phyloP scores from a whole-genome alignment of 2,329 filamentous ascomycete species.

The Periconia macrospinosa region DNA sequence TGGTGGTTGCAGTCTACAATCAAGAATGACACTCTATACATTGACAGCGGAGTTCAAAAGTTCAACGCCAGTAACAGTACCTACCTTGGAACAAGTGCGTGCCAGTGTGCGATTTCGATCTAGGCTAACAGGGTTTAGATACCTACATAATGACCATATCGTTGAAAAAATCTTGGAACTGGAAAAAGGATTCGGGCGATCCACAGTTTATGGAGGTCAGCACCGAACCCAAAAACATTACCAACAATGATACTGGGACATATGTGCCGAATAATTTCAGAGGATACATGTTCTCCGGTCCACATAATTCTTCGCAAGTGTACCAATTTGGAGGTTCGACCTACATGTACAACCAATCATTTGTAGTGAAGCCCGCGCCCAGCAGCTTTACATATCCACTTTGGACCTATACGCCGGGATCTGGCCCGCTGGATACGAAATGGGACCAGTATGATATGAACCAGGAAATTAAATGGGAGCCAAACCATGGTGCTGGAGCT shows the following conservation, averaged over 20 bases:
- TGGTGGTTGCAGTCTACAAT: constrained; percentile 26
- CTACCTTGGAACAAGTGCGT: constrained; percentile 16
- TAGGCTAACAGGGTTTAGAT: constrained; percentile 9
- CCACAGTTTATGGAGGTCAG: constrained; percentile 9
- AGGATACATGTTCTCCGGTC: constrained; percentile 28
- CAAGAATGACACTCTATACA: constrained; percentile 23
- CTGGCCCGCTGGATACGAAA: constrained; percentile 3
- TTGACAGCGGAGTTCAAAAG: constrained; percentile 26
- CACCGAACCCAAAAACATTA: constrained; percentile 17
- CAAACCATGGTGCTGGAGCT: constrained; percentile 40
- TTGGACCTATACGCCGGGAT: constrained; percentile 18
- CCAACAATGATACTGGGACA: constrained; percentile 20
- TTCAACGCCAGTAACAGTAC: constrained; percentile 1
- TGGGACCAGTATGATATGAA: constrained; percentile 21
- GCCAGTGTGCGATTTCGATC: neutral
- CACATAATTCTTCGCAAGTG: constrained; percentile 11
- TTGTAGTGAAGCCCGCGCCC: constrained; percentile 12
- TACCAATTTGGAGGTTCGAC: constrained; percentile 24
- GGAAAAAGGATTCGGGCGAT: constrained; percentile 17
- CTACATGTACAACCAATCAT: constrained; percentile 22
- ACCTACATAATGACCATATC: constrained; percentile 22
- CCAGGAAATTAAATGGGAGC: constrained; percentile 30
- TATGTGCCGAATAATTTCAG: constrained; percentile 22
- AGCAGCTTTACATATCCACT: constrained; percentile 20
- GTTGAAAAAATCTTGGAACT: constrained; percentile 22